These are phyloP conservation scores for Starmerella cellae DNA, from an alignment of 805 yeast genomes.

Conservation along the genomic window DNA sequence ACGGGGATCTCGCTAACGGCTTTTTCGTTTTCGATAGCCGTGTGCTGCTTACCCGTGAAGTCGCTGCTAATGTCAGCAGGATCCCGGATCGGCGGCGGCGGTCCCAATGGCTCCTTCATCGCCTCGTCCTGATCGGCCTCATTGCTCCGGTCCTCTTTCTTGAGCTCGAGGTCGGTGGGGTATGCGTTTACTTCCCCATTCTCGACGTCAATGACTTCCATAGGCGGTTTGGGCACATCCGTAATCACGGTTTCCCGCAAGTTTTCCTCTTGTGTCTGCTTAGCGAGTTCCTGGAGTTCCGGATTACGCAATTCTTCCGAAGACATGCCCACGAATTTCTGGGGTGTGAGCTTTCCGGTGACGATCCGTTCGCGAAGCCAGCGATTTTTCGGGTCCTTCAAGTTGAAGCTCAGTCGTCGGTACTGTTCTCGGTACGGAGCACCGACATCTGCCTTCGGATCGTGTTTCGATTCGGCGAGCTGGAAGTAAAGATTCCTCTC, in stretches of 20 bases:
- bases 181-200: conserved; percentile 64
- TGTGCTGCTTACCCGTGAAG: not conserved
- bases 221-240: conserved; percentile 28
- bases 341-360: conserved; percentile 40
- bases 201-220: conserved; percentile 40
- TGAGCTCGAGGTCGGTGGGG: conserved; percentile 66
- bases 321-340: conserved; percentile 47
- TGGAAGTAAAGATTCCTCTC: conserved; percentile 38
- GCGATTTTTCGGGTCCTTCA: conserved; percentile 43
- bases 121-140: conserved; percentile 7
- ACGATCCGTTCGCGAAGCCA: conserved; percentile 46
- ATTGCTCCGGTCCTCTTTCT: conserved; percentile 31
- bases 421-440: conserved; percentile 51
- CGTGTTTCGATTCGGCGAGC: conserved; percentile 26
- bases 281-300: conserved; percentile 56
- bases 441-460: conserved; percentile 22
- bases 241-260: conserved; percentile 53
- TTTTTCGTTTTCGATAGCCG: not conserved
- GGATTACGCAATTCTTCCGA: conserved; percentile 70
- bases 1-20: not conserved
- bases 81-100: conserved; percentile 21
- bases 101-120: conserved; percentile 8
- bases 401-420: conserved; percentile 50
- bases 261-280: conserved; percentile 54
- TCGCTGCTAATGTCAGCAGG: not conserved